Evolutionary conservation across 768 basidiomycete genomes (phyloP), one percentile per base, ranked within the genome.

Genomic region (Trametopsis cervina): DNA sequence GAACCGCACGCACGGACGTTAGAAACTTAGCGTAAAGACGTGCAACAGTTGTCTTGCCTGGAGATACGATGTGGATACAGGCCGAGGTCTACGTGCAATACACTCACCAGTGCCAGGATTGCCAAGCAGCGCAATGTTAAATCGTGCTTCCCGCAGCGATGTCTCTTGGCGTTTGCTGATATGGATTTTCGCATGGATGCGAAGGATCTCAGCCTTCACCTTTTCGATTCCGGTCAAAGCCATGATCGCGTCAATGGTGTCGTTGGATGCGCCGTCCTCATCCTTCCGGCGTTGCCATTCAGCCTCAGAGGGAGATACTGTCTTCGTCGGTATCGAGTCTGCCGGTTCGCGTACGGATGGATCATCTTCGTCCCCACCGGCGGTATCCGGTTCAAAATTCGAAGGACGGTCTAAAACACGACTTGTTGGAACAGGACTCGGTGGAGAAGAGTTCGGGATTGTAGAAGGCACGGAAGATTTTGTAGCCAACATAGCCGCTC

Each of bases 11-110:
- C 1, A 80, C 65, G 0, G 79, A 81, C 1, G 77, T 64, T 1
- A 86, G 60, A 56, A 84, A 80, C 46, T 78, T 74, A 1, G 78
- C 80, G 54, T 83, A 86, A 26, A 71, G 66, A 15, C 83, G 65
- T 1, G 82, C 84, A 4, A 86, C 71, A 0, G 84, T 85, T 0
- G 83, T 85, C 67, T 85, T 84, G 11, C 82, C 83, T 84, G 27
- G 1, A 18, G 39, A 42, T 4, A 5, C 24, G 44, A 15, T 21
- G 17, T 41, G 22, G 10, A 22, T n/a, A 35, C 10, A 17, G 10
- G 17, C 18, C 2, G 7, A 35, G 41, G 2, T n/a, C n/a, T 27
- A 49, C 6, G 50, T 24, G 3, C 4, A 25, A 44, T 3, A n/a
- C 52, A 24, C 69, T 23, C 48, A 85, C 84, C 84, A 60, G 85